Base-by-base conservation (phyloP, 345 rosid species). In the Lepidium didymum region DNA sequence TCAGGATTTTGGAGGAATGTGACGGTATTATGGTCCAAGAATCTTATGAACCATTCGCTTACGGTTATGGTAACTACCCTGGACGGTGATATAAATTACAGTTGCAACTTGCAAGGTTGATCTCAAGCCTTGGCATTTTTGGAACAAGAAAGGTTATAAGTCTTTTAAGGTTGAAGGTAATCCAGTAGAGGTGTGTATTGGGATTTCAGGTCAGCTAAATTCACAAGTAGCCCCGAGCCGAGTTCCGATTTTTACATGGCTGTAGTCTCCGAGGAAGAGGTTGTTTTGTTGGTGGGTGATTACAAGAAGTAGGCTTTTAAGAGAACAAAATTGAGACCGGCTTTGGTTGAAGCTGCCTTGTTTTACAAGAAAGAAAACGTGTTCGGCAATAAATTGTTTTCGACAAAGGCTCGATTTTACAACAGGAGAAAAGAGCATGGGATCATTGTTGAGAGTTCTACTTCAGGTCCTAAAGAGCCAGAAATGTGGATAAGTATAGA, bases 401-500 rank as follows among this genome's bases (percentile, higher is more conserved):
- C 87, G 0, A 89, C 96, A 2, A 79, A 92, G 66, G 96, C 92
- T 9, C 85, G 67, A 69, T 86, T 95, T 53, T 84, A 86, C 13
- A 89, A 83, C 16, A 76, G 64, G 75, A 83, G 77, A 14, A 83
- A 77, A 55, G 96, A 87, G 19, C 96, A 87, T 0, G 99, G 91
- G 33, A 91, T 95, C 31, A 80, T 81, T 7, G 91, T 95, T 0
- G 99, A 87, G 62, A 85, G 93, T 61, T 83, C 89, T 0, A 84
- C 84, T 2, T 36, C 74, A 0, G 93, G 93, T 37, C 77, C 84
- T 1, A 83, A 81, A 68, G 90, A 89, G 13, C 97, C 97, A 0
- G 96, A 87, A 43, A 86, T 95, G 96, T 89, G 91, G 99, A 84
- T 95, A 52, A 91, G 97, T 81, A 82, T 95, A 56, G 96, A 91